Base-by-base conservation (phyloP, 2,329 filamentous ascomycete genomes). In the Basipetospora sp. region DNA sequence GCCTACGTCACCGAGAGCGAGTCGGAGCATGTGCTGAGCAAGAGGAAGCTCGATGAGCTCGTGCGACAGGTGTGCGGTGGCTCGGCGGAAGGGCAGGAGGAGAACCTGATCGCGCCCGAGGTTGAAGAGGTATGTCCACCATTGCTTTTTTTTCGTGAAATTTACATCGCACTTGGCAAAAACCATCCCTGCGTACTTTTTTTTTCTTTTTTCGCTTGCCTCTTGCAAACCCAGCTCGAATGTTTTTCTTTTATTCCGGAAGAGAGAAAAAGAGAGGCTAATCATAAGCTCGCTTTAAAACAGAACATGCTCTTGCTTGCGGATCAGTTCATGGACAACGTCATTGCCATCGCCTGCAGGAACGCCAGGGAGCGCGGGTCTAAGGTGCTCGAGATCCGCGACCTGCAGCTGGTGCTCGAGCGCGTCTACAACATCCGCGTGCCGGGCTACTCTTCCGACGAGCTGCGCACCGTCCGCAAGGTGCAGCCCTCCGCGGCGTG, bases 1-100 rank as follows among this genome's bases (percentile, higher is more conserved):
- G 75, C 77, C 0, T 93, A 84, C 56, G 82, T 84, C 40, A 77
- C 94, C 41, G 88, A 96, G 54, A 83, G 84, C 20, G 87, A 94
- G 53, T 86, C 85, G 18, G 86, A 94, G 50, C 79, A 87, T 31
- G 81, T 98, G 1, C 66, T 98, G n/a, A 92, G 81, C 62, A 94
- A 94, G 72, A 92, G 93, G 63, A 96, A 94, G 62, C 69, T 98
- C 29, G 87, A 98, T 52, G 88, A 94, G 54, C 69, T 98, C 27
- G 87, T 96, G 8, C 76, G 87, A 36, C 88, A 96, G 58, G 86
- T 96, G 42, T 93, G 85, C 26, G 87, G 87, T 38, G 80, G 80
- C 8, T 77, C 75, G 18, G 71, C 74, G 1, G 79, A 83, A 43
- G 67, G 72, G n/a, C 70, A 74, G 34, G 80, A 83, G 45, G 77